phyloP scores from a whole-genome alignment of 768 basidiomycete genomes.

The Jaapia argillacea region DNA sequence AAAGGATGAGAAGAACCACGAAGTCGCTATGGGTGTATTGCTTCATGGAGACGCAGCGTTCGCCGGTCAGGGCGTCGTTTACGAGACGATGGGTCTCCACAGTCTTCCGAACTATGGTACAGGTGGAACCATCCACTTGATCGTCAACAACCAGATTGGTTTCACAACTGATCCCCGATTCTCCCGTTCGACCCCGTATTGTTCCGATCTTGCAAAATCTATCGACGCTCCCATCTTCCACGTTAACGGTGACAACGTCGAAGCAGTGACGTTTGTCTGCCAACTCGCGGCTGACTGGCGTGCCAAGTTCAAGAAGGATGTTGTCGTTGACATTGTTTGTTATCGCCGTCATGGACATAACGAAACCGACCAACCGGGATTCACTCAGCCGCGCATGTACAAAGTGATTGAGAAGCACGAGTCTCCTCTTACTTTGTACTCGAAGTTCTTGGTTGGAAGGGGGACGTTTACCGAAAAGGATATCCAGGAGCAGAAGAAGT shows the following conservation, averaged over 20 bases:
- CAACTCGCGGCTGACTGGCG: constrained; percentile 97
- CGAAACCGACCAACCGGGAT: constrained; percentile 97
- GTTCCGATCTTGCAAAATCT: constrained; percentile 95
- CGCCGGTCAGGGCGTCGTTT: constrained; percentile 95
- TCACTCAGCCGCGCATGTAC: constrained; percentile 99
- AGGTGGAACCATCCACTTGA: constrained; percentile 95
- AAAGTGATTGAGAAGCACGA: constrained; percentile 91
- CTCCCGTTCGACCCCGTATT: constrained; percentile 94
- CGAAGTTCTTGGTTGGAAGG: constrained; percentile 82
- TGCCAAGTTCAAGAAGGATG: constrained; percentile 97
- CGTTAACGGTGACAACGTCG: constrained; percentile 97
- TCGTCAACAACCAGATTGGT: constrained; percentile 98
- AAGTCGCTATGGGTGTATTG: constrained; percentile 88
- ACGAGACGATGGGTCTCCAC: constrained; percentile 99
- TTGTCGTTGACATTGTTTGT: constrained; percentile 97
- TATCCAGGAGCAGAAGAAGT: constrained; percentile 96
- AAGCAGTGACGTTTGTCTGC: constrained; percentile 97
- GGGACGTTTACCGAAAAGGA: constrained; percentile 94
- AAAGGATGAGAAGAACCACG: constrained; percentile 68
- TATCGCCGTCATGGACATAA: constrained; percentile 98
- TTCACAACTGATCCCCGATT: constrained; percentile 99
- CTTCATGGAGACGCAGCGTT: constrained; percentile 98
- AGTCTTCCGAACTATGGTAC: constrained; percentile 93
- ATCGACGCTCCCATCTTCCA: constrained; percentile 99
- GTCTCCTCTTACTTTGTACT: constrained; percentile 85